phyloP scores from a whole-genome alignment of 2,329 filamentous ascomycete genomes.

The Alternaria postmessia region DNA sequence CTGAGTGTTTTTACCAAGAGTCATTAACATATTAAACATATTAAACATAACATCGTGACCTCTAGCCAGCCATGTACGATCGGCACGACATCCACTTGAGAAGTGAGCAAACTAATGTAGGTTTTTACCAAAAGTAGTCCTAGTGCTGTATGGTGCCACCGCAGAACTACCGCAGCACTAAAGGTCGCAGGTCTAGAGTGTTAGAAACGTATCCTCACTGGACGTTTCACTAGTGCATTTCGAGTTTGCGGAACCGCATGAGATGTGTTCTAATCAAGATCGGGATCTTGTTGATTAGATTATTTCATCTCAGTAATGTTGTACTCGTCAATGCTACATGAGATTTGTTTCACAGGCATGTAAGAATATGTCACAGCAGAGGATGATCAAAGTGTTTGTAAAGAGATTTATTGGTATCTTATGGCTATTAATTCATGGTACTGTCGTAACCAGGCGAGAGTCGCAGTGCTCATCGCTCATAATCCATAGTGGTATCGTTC shows the following conservation, averaged over 20 bases:
- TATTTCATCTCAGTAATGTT: no score
- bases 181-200: neutral
- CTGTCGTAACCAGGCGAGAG: constrained; percentile 27
- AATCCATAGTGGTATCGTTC: constrained; percentile 23
- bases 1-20: neutral
- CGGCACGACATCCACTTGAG: no score
- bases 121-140: neutral
- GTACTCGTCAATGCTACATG: no score
- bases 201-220: neutral
- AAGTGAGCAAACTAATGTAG: neutral
- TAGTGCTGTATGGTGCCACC: neutral
- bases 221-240: neutral
- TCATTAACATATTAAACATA: rapidly evolving
- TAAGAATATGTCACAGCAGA: neutral
- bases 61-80: neutral
- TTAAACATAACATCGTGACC: neutral
- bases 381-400: constrained; percentile 9
- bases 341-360: neutral
- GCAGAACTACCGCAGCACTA: neutral
- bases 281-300: no score
- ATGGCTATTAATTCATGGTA: constrained; percentile 32
- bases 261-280: neutral
- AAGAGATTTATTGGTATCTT: constrained; percentile 41
- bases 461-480: constrained; percentile 28
- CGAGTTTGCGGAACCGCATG: neutral